A percentile compares a stretch with the other conserved stretches of the same genome.
These are phyloP conservation scores for Kuraishia hungarica DNA, from an alignment of 805 yeast species.

Conservation along the genomic window DNA sequence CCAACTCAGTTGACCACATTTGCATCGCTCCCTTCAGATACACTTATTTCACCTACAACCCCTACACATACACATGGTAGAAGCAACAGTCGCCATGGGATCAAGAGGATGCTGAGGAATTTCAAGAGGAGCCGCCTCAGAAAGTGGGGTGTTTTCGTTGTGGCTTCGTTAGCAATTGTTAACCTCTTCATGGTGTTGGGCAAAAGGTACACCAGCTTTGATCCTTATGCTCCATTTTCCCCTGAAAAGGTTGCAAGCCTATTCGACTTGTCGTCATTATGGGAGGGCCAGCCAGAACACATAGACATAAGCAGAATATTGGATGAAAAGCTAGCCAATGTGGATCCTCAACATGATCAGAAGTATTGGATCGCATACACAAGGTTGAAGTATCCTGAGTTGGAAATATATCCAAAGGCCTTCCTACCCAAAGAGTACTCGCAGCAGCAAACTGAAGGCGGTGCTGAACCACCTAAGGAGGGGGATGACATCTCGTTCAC, in stretches of 20 bases:
- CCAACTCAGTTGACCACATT: background rate
- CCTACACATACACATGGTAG: background rate
- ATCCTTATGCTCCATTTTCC: background rate
- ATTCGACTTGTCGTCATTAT: background rate
- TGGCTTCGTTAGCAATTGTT: background rate
- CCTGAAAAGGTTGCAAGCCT: background rate
- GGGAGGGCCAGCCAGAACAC: background rate
- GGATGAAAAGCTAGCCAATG: background rate
- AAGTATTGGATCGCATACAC: constrained; percentile 1
- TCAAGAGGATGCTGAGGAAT: background rate
- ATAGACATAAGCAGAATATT: background rate
- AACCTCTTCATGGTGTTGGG: background rate
- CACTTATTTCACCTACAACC: background rate
- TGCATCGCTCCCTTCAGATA: background rate
- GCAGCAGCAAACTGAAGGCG: background rate
- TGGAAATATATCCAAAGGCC: background rate
- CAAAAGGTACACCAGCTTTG: background rate
- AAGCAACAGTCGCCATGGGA: background rate
- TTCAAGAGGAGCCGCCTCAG: background rate
- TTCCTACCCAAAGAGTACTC: background rate
- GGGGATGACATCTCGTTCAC: too few relatives aligned
- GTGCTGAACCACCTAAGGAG: background rate
- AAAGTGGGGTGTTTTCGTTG: background rate
- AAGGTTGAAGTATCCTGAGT: background rate
- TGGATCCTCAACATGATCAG: background rate